phyloP scores from a whole-genome alignment of 306 rosid genomes.

The Parietaria judaica region DNA sequence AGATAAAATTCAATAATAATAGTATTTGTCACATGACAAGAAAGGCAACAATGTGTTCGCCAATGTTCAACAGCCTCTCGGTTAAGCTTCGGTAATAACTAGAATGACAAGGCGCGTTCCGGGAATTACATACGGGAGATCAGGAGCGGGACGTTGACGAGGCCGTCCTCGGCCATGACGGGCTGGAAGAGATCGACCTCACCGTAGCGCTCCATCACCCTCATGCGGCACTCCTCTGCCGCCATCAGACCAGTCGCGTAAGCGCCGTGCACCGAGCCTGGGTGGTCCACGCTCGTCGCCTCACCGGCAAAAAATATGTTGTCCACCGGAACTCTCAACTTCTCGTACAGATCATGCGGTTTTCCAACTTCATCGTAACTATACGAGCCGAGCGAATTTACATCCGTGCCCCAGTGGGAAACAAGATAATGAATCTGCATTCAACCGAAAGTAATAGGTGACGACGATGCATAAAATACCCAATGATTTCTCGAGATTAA shows the following conservation, averaged over 20 bases:
- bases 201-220: slow-evolving; percentile 89
- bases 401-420: slow-evolving; percentile 90
- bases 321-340: slow-evolving; percentile 84
- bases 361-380: slow-evolving; percentile 86
- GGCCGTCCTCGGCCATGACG: slow-evolving; percentile 67
- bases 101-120: not conserved
- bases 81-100: not conserved
- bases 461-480: too few relatives aligned
- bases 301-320: slow-evolving; percentile 98
- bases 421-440: slow-evolving; percentile 85
- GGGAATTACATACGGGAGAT: slow-evolving; percentile 71
- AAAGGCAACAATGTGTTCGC: slow-evolving; percentile 10
- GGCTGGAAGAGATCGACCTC: slow-evolving; percentile 75
- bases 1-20: too few relatives aligned
- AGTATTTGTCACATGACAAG: not conserved
- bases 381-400: slow-evolving; percentile 76
- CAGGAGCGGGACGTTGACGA: slow-evolving; percentile 58
- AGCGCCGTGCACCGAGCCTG: slow-evolving; percentile 97
- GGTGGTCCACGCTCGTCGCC: slow-evolving; percentile 69
- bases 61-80: slow-evolving; percentile 1
- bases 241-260: slow-evolving; percentile 87
- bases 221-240: slow-evolving; percentile 97
- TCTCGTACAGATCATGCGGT: slow-evolving; percentile 86
- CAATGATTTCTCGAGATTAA: too few relatives aligned
- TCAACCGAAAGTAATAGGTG: not conserved